phyloP scores from a whole-genome alignment of 148 eudicot species.

The Rhododendron kiyosumense region DNA sequence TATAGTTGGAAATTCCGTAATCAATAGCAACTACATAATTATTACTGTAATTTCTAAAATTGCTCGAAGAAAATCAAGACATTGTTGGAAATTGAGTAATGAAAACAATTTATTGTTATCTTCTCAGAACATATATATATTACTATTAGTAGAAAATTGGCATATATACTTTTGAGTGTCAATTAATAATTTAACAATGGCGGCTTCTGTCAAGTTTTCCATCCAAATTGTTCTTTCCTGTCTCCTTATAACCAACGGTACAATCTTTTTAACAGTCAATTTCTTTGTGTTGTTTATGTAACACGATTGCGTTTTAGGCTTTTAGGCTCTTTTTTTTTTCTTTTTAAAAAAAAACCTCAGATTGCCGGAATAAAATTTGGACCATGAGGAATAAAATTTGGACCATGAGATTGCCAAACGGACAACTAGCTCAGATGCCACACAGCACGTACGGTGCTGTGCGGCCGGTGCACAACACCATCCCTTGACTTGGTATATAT shows the following conservation, averaged over 20 bases:
- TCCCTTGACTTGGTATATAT: too few species aligned
- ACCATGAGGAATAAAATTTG: too few species aligned
- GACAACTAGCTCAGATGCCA: too few species aligned
- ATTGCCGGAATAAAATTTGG: too few species aligned
- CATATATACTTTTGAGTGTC: not conserved
- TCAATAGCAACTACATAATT: not conserved
- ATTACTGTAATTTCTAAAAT: not conserved
- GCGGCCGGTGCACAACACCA: too few species aligned
- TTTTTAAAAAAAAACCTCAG: too few species aligned
- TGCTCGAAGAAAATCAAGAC: not conserved
- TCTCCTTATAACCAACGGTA: not conserved
- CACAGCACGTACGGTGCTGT: too few species aligned
- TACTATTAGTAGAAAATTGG: not conserved
- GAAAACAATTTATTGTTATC: not conserved
- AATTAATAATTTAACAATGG: not conserved
- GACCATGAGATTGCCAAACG: too few species aligned
- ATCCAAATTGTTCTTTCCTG: not conserved
- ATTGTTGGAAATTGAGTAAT: not conserved
- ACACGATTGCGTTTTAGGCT: not conserved
- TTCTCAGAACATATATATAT: not conserved
- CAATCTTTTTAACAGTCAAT: not conserved
- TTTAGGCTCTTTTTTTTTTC: not conserved
- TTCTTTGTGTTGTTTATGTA: not conserved
- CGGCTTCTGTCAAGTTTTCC: not conserved
- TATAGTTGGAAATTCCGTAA: too few species aligned